Evolutionary conservation across 2,329 filamentous ascomycete species (phyloP).

Genomic region (Fusarium siculi): DNA sequence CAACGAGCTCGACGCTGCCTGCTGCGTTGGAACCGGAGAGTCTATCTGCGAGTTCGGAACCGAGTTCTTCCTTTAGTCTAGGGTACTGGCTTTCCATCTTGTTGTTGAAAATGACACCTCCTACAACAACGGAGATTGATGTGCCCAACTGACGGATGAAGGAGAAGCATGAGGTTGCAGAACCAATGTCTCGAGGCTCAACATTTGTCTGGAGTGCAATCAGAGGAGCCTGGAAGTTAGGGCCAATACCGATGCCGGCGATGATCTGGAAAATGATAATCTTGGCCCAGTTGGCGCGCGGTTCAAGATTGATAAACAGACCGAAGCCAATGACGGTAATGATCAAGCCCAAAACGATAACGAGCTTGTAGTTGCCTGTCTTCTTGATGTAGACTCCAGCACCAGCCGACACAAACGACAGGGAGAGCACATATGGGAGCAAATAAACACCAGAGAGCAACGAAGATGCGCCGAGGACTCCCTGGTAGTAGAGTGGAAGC

Average conservation of each 20-base stretch:
- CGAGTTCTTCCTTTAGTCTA: conserved; percentile 61
- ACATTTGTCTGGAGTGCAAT: conserved; percentile 75
- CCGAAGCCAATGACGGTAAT: conserved; percentile 74
- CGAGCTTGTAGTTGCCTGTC: conserved; percentile 72
- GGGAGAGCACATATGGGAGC: conserved; percentile 74
- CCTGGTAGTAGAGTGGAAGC: conserved; percentile 86
- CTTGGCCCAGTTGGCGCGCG: conserved; percentile 64
- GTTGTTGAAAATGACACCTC: conserved; percentile 84
- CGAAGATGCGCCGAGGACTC: conserved; percentile 73
- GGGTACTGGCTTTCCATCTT: conserved; percentile 68
- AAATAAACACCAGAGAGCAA: conserved; percentile 80
- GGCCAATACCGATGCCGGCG: conserved; percentile 71
- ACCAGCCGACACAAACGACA: conserved; percentile 70
- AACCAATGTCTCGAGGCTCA: conserved; percentile 71
- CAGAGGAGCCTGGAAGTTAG: conserved; percentile 75
- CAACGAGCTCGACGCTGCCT: conserved; percentile 68
- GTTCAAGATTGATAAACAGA: conserved; percentile 69
- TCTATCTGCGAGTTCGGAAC: conserved; percentile 58
- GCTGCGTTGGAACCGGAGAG: conserved; percentile 70
- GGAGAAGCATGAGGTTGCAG: conserved; percentile 73
- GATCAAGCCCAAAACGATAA: conserved; percentile 68
- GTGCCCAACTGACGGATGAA: conserved; percentile 77
- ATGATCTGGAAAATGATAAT: conserved; percentile 71
- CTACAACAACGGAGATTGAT: conserved; percentile 75
- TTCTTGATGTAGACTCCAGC: conserved; percentile 69